phyloP scores from a whole-genome alignment of 805 yeast species.

The Candida ascalaphidarum region DNA sequence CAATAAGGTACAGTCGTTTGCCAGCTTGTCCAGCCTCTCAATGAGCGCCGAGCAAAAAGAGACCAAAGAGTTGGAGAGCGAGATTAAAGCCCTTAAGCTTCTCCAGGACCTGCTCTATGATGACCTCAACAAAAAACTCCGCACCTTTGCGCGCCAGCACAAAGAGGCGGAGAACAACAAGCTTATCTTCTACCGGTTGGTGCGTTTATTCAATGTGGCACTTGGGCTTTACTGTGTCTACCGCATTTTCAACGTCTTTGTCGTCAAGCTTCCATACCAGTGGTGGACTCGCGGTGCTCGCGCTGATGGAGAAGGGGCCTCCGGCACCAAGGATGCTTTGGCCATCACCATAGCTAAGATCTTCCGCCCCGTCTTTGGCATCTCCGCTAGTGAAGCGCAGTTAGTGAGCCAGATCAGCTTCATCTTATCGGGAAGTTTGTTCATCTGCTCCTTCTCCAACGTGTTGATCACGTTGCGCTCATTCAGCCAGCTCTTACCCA shows the following conservation, averaged over 20 bases:
- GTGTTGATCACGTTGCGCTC: slow-evolving; percentile 55
- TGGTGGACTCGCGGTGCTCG: slow-evolving; percentile 3
- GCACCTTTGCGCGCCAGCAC: slow-evolving; percentile 9
- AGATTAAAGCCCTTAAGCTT: slow-evolving; percentile 26
- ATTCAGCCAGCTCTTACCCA: slow-evolving; percentile 24
- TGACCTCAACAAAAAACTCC: slow-evolving; percentile 16
- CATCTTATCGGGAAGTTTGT: slow-evolving; percentile 48
- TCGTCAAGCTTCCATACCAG: slow-evolving; percentile 31
- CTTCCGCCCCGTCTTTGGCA: slow-evolving; percentile 15
- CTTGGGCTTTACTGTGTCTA: slow-evolving; percentile 44
- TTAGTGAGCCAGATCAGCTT: slow-evolving; percentile 40
- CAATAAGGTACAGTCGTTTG: slow-evolving; percentile 33
- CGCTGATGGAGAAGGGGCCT: slow-evolving; percentile 3
- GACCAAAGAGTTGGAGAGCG: slow-evolving; percentile 26
- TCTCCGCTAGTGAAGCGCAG: slow-evolving; percentile 28
- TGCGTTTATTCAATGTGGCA: slow-evolving; percentile 11
- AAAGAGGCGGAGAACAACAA: background rate
- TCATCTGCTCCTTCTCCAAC: slow-evolving; percentile 56
- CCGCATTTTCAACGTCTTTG: slow-evolving; percentile 33
- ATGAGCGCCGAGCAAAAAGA: slow-evolving; percentile 12
- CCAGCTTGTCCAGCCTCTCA: slow-evolving; percentile 15
- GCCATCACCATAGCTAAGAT: slow-evolving; percentile 41
- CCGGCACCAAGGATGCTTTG: slow-evolving; percentile 32
- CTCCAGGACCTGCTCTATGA: slow-evolving; percentile 21
- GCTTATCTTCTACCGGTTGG: slow-evolving; percentile 2